These are phyloP conservation scores for Castanospermum australe DNA, from an alignment of 306 rosid genomes.

Conservation along the genomic window DNA sequence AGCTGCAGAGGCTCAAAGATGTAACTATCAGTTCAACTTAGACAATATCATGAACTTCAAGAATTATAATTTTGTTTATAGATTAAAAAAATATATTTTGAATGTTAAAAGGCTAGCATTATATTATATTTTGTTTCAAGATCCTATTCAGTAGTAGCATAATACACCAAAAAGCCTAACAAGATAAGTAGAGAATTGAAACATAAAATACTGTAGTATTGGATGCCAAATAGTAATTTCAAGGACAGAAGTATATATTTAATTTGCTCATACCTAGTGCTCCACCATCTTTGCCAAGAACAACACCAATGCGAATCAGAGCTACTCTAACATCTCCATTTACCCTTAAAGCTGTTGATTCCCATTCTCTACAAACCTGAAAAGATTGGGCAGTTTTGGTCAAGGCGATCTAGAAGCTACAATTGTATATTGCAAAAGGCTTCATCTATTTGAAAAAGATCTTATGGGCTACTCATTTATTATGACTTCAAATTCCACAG, in stretches of 20 bases:
- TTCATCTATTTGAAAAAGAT: background rate
- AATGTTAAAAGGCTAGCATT: background rate
- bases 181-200: background rate
- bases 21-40: slow-evolving; percentile 14
- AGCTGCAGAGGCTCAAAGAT: slow-evolving; percentile 60
- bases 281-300: slow-evolving; percentile 98
- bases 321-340: slow-evolving; percentile 81
- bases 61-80: background rate
- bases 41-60: slow-evolving; percentile 12
- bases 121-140: background rate
- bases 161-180: background rate
- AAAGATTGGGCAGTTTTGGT: slow-evolving; percentile 11
- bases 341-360: slow-evolving; percentile 68
- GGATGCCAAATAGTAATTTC: background rate
- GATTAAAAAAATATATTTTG: background rate
- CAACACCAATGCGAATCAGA: slow-evolving; percentile 90
- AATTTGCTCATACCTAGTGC: slow-evolving; percentile 70
- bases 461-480: background rate
- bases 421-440: background rate
- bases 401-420: slow-evolving; percentile 1
- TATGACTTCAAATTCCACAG: background rate
- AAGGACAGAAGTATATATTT: background rate
- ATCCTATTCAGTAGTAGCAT: slow-evolving; percentile 4
- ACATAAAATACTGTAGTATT: background rate
- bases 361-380: slow-evolving; percentile 99